Evolutionary conservation across 2,329 filamentous ascomycete genomes (phyloP).

Genomic region (Sporothrix dimorphospora): DNA sequence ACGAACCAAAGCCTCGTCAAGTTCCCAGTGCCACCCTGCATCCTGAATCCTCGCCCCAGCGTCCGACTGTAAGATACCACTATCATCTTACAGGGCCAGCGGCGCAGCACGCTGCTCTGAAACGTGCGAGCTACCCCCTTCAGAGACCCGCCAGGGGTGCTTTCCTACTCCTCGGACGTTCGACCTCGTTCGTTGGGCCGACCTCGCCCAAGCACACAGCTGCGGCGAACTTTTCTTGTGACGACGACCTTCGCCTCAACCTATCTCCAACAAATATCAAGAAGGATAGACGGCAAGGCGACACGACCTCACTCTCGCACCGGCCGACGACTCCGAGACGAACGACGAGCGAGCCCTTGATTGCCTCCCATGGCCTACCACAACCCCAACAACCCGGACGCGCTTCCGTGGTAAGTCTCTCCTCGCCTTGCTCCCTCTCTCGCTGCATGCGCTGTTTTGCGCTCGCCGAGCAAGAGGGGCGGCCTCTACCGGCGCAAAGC

Average conservation of each 20-base stretch:
- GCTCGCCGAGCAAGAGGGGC: not conserved
- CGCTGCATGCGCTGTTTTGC: not conserved
- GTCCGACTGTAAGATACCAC: not conserved
- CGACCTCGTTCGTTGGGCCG: not conserved
- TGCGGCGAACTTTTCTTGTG: not conserved
- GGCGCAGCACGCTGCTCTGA: conserved; percentile 10
- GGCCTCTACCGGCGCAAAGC: not conserved
- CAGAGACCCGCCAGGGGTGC: not conserved
- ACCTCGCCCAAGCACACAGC: not conserved
- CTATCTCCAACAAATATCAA: too few species aligned
- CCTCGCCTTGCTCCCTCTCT: not conserved
- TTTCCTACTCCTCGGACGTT: not conserved
- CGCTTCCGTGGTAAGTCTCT: conserved; percentile 79
- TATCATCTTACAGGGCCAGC: not conserved
- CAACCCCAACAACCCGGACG: conserved; percentile 88
- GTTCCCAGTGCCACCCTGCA: not conserved
- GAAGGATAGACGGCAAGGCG: not conserved
- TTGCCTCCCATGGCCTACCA: conserved; percentile 81
- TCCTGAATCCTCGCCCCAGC: not conserved
- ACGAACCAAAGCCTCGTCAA: not conserved
- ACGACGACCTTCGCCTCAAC: not conserved
- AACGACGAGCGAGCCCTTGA: not conserved
- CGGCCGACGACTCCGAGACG: not conserved
- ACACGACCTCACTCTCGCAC: not conserved
- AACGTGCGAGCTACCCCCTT: conserved; percentile 12